phyloP scores from a whole-genome alignment of 371 early-diverging fungal species.

The Basidiobolus meristosporus region DNA sequence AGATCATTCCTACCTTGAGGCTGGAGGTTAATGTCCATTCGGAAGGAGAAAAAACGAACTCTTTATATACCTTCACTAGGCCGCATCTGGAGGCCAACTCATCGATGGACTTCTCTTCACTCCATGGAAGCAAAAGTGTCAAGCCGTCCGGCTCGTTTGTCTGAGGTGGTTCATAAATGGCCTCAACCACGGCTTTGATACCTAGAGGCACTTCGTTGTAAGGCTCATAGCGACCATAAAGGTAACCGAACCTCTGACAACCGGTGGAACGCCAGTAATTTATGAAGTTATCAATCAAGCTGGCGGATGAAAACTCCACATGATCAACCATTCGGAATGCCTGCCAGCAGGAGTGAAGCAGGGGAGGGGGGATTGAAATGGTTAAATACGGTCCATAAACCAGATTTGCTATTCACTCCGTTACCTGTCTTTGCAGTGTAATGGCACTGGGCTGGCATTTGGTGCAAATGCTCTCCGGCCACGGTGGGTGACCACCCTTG shows the following conservation, averaged over 20 bases:
- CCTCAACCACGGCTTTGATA: conserved; percentile 91
- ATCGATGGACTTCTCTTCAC: conserved; percentile 36
- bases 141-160: conserved; percentile 68
- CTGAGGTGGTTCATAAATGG: conserved; percentile 92
- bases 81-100: conserved; percentile 58
- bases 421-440: conserved; percentile 71
- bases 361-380: too few species aligned
- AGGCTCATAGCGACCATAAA: conserved; percentile 88
- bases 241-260: conserved; percentile 78
- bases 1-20: conserved; percentile 76
- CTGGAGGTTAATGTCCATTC: conserved; percentile 1
- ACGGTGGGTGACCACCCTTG: conserved; percentile 66
- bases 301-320: conserved; percentile 86
- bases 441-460: conserved; percentile 94
- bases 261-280: conserved; percentile 77
- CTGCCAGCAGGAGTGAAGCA: too few species aligned
- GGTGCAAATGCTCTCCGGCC: conserved; percentile 89
- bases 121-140: conserved; percentile 25
- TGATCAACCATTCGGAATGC: conserved; percentile 95
- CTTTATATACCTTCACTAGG: conserved; percentile 22
- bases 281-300: conserved; percentile 77
- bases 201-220: conserved; percentile 90
- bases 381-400: too few species aligned
- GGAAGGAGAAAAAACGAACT: neutral
- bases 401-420: neutral